Conservation (phyloP, 768 basidiomycete genomes). For the Phaeolepiota aurea region DNA sequence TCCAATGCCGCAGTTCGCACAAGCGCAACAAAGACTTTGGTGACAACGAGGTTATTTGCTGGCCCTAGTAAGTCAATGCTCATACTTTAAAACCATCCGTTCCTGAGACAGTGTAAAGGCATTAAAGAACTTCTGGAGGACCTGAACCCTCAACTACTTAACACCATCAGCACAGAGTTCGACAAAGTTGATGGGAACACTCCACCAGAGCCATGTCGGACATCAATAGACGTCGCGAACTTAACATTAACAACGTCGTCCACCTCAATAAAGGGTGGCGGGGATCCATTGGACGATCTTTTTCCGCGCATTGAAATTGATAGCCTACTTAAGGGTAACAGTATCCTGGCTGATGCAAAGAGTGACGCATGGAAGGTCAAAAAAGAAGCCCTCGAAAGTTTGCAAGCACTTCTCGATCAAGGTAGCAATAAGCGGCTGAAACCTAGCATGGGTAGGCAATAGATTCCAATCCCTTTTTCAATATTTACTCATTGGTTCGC, state of each 20-base stretch:
- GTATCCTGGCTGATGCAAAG: conserved; percentile 75
- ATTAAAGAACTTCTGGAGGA: conserved; percentile 92
- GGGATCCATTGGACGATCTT: conserved; percentile 84
- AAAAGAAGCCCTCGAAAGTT: conserved; percentile 86
- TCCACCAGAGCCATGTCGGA: conserved; percentile 71
- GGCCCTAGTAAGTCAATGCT: conserved; percentile 56
- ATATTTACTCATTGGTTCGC: conserved; percentile 8
- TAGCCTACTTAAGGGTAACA: conserved; percentile 72
- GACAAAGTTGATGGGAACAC: conserved; percentile 79
- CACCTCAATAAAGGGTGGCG: conserved; percentile 29
- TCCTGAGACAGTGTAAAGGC: too few relatives aligned
- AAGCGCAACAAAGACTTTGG: conserved; percentile 87
- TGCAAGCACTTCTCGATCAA: conserved; percentile 82
- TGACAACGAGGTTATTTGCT: conserved; percentile 87
- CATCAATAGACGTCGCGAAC: conserved; percentile 65
- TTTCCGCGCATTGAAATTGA: conserved; percentile 96
- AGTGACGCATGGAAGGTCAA: conserved; percentile 96
- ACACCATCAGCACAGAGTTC: conserved; percentile 87
- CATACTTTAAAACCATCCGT: neutral
- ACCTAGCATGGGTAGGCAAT: conserved; percentile 66
- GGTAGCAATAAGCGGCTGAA: conserved; percentile 90
- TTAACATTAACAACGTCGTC: conserved; percentile 31
- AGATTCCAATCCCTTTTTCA: too few relatives aligned
- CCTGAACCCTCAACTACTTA: conserved; percentile 86
- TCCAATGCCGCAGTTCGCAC: conserved; percentile 92